Evolutionary conservation across 1,284 basidiomycete genomes (phyloP).

Genomic region (Amylostereum areolatum): DNA sequence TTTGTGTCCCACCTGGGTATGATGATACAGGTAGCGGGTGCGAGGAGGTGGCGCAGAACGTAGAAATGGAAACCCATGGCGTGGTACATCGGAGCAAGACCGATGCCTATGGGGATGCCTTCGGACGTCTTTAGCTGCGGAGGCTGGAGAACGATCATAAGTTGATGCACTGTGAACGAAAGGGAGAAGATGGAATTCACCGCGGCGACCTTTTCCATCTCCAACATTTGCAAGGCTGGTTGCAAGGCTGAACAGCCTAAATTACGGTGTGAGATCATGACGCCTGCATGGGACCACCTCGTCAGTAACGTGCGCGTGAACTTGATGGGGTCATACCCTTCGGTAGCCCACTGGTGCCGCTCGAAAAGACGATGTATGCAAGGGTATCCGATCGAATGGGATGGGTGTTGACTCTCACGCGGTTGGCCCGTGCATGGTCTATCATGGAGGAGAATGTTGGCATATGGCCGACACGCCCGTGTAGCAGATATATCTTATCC

Average conservation of each 20-base stretch:
- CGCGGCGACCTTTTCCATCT: slow-evolving; percentile 23
- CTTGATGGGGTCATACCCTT: slow-evolving; percentile 46
- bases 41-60: slow-evolving; percentile 41
- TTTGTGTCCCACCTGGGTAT: slow-evolving; percentile 57
- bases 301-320: neutral
- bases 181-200: slow-evolving; percentile 20
- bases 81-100: slow-evolving; percentile 66
- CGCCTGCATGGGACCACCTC: slow-evolving; percentile 34
- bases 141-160: slow-evolving; percentile 25
- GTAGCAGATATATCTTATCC: slow-evolving; percentile 50
- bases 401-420: slow-evolving; percentile 34
- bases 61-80: slow-evolving; percentile 54
- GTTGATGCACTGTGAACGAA: too few relatives aligned
- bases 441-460: slow-evolving; percentile 43
- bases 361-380: slow-evolving; percentile 71
- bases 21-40: slow-evolving; percentile 43
- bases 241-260: slow-evolving; percentile 46
- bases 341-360: slow-evolving; percentile 70
- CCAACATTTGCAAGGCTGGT: slow-evolving; percentile 23
- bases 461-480: slow-evolving; percentile 33
- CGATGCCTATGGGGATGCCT: slow-evolving; percentile 43
- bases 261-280: slow-evolving; percentile 75
- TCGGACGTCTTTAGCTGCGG: slow-evolving; percentile 32
- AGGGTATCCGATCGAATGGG: slow-evolving; percentile 50
- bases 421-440: slow-evolving; percentile 28